Conservation (phyloP, 1,139 yeast species). For the Entelexis paramagnoliae region DNA sequence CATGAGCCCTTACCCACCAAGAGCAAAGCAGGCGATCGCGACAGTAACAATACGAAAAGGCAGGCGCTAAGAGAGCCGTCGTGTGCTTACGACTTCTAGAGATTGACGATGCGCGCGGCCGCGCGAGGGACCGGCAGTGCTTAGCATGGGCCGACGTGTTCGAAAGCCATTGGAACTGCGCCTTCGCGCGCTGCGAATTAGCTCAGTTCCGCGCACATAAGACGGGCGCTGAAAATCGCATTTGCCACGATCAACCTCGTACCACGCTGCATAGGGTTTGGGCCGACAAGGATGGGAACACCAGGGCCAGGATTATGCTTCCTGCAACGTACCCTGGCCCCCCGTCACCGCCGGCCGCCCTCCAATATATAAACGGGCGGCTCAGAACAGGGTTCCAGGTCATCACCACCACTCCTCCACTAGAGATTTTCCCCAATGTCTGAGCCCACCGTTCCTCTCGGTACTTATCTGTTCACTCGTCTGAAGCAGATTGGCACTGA, state of each 20-base stretch:
- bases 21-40: constrained; percentile 5
- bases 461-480: constrained; percentile 49
- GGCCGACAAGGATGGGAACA: neutral
- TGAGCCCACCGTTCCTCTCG: constrained; percentile 36
- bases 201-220: neutral
- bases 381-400: neutral
- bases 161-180: too few species aligned
- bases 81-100: neutral
- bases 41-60: constrained; percentile 4
- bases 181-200: neutral
- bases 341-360: neutral
- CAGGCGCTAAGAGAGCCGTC: neutral
- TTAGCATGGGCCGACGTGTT: too few species aligned
- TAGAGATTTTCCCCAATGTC: neutral
- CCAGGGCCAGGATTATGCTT: neutral
- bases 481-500: constrained; percentile 48
- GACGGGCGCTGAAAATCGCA: neutral
- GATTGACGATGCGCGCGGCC: neutral
- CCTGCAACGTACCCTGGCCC: neutral
- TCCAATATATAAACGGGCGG: neutral
- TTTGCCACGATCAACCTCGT: neutral
- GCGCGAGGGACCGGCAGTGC: too few species aligned
- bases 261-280: neutral
- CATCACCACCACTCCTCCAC: neutral
- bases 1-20: constrained; percentile 2